Evolutionary conservation across 2,329 filamentous ascomycete species (phyloP), one percentile per base, ranked within the genome.

Genomic region (Helotiales sp.): DNA sequence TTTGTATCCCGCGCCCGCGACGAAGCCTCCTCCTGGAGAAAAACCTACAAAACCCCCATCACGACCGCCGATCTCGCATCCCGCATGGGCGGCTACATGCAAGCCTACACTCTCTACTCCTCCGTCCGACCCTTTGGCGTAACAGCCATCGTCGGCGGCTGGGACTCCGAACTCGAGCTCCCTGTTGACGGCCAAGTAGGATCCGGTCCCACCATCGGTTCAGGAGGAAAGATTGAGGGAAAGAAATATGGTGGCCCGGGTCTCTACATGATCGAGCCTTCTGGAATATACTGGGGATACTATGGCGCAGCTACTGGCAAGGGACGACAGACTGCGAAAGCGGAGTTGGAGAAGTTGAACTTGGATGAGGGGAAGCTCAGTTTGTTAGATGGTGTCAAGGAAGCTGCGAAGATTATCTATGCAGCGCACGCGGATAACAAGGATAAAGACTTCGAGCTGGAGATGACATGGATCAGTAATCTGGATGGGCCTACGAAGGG

Each of bases 211-310:
- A 79, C 79, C 42, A 82, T 83, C 57, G 93, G 93, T 58, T 86
- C 91, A 24, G 93, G 93, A 63, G 93, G 93, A 71, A 96, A 95
- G 78, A 82, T 87, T 42, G 76, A 85, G 60, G 85, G 85, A 70
- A 87, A 86, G 70, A 89, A 85, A 74, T 86, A 92, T 73, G 95
- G 95, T 67, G 95, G 93, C 1, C 95, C 95, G 22, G 93, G 87
- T 63, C 84, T 99, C 61, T 99, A 97, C 83, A 99, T 99, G 95
- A 93, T 99, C 68, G 95, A 99, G 80, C 95, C 95, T 40, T 96
- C 92, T 71, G 95, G 95, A 55, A 78, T 93, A 66, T 98, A 96
- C 81, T 99, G 95, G 95, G 95, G 95, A 59, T 99, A 99, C 82
- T 97, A 97, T 75, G 95, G 95, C 68, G 95, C 95, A 36, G 95